phyloP scores from a whole-genome alignment of 73 alveolate genomes.

The Tetrahymena borealis region DNA sequence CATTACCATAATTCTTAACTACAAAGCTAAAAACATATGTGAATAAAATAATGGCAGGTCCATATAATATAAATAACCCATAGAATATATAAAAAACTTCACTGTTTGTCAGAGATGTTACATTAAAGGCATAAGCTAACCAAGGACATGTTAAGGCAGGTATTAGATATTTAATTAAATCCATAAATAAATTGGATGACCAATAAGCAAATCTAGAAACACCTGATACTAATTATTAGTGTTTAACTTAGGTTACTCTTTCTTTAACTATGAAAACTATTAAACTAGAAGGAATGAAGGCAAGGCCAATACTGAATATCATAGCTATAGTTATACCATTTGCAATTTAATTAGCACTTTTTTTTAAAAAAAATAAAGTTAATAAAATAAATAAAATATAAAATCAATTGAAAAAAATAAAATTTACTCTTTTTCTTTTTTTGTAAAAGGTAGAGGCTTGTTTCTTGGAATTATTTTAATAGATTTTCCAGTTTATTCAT shows the following conservation, averaged over 20 bases:
- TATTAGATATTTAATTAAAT: conserved; percentile 66
- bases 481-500: neutral
- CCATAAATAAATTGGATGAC: conserved; percentile 80
- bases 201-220: conserved; percentile 82
- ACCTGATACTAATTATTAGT: conserved; percentile 85
- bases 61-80: conserved; percentile 59
- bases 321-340: conserved; percentile 54
- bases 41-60: conserved; percentile 63
- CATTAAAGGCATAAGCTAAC: conserved; percentile 51
- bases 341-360: neutral
- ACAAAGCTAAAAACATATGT: conserved; percentile 61
- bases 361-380: neutral
- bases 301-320: conserved; percentile 84
- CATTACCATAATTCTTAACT: conserved; percentile 50
- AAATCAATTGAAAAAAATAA: neutral
- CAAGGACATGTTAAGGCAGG: conserved; percentile 69
- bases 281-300: conserved; percentile 89
- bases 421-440: neutral
- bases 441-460: neutral
- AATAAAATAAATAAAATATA: neutral
- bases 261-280: conserved; percentile 83
- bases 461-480: neutral
- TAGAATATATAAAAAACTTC: conserved; percentile 40
- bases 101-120: conserved; percentile 29
- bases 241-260: conserved; percentile 90